Percentiles rank a stretch among this genome's conserved stretches.
Evolutionary conservation across 768 basidiomycete genomes (phyloP).

Genomic region (Auriscalpium orientale): DNA sequence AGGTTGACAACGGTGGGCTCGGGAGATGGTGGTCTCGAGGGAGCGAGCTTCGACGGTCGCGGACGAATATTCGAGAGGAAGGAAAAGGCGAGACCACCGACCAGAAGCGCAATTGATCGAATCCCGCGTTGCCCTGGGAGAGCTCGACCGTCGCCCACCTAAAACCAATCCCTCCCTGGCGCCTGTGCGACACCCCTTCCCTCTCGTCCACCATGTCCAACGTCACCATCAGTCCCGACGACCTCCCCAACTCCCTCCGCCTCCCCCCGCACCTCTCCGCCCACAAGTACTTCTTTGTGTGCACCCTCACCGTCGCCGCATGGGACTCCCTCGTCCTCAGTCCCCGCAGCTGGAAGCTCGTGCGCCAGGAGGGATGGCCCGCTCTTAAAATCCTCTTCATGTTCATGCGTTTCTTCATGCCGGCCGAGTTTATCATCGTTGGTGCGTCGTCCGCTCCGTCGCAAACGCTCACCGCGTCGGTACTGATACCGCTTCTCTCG

Average conservation of each 20-base stretch:
- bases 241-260: slow-evolving; percentile 59
- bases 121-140: no score
- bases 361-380: slow-evolving; percentile 61
- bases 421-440: slow-evolving; percentile 68
- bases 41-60: no score
- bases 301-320: slow-evolving; percentile 82
- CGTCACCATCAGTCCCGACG: background rate
- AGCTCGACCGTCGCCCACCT: no score
- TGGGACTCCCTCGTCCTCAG: slow-evolving; percentile 86
- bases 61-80: no score
- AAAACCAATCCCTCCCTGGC: background rate
- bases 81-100: no score
- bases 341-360: slow-evolving; percentile 68
- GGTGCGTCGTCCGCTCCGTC: slow-evolving; percentile 33
- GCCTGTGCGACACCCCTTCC: background rate
- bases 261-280: slow-evolving; percentile 73
- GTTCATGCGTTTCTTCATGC: slow-evolving; percentile 71
- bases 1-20: no score
- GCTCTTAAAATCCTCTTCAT: slow-evolving; percentile 69
- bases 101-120: no score
- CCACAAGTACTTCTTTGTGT: slow-evolving; percentile 87
- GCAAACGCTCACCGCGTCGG: background rate
- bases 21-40: no score
- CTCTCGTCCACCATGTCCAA: slow-evolving; percentile 5
- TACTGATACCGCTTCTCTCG: slow-evolving; percentile 3